Conservation (phyloP, 768 basidiomycete species). For the Lactifluus volemus region DNA sequence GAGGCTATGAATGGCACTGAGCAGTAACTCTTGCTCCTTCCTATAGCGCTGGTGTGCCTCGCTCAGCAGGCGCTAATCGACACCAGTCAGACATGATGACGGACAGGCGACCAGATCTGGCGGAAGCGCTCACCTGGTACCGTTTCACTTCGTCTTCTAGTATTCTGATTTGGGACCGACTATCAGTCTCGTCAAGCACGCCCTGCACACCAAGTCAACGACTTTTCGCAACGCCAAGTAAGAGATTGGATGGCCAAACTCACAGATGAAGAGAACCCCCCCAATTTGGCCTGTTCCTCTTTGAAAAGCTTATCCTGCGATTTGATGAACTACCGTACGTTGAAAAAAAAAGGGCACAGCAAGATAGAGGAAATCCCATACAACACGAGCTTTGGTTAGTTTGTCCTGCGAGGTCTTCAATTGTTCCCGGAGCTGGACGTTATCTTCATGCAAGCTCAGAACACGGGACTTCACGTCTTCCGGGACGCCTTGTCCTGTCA, state of each 20-base stretch:
- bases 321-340: conserved; percentile 67
- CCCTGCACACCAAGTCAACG: conserved; percentile 27
- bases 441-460: conserved; percentile 71
- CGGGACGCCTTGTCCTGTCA: conserved; percentile 72
- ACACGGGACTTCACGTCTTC: conserved; percentile 74
- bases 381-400: conserved; percentile 69
- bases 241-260: conserved; percentile 17
- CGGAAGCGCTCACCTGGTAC: conserved; percentile 1
- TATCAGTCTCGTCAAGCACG: conserved; percentile 66
- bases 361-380: conserved; percentile 25
- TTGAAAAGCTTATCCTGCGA: conserved; percentile 85
- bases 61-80: conserved; percentile 9
- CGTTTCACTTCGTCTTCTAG: conserved; percentile 46
- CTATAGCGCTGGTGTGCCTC: conserved; percentile 19
- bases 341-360: not conserved
- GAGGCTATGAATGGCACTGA: conserved; percentile 12
- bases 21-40: conserved; percentile 19
- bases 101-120: conserved; percentile 20
- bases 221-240: not conserved
- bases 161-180: conserved; percentile 53
- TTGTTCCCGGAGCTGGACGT: conserved; percentile 59
- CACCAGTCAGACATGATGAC: not conserved
- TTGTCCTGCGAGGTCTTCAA: conserved; percentile 67
- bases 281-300: conserved; percentile 61
- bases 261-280: conserved; percentile 38